Percentiles rank a stretch among this genome's conserved stretches.
Evolutionary conservation across 257 asterid genomes (phyloP).

Genomic region (Nyctanthes arbortristis): DNA sequence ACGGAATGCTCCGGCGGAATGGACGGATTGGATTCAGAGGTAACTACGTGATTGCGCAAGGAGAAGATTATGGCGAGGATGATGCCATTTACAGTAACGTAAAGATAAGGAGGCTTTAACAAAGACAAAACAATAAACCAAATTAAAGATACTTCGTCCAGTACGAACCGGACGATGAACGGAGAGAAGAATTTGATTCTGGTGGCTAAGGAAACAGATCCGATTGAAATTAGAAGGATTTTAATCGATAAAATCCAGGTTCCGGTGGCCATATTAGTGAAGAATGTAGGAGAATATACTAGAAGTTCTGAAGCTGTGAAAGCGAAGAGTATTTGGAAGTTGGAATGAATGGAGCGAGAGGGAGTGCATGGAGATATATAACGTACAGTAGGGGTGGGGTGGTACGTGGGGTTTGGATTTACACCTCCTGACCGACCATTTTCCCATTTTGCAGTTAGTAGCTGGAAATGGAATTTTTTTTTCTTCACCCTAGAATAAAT

Average conservation of each 20-base stretch:
- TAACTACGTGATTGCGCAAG: constrained; percentile 49
- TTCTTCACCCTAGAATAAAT: too few relatives aligned
- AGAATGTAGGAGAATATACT: too few relatives aligned
- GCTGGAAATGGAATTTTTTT: too few relatives aligned
- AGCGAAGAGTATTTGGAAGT: too few relatives aligned
- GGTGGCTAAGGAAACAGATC: constrained; percentile 47
- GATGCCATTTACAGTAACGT: constrained; percentile 66
- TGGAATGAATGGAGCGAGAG: too few relatives aligned
- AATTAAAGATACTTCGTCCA: constrained; percentile 36
- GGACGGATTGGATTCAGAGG: constrained; percentile 17
- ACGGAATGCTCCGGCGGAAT: constrained; percentile 26
- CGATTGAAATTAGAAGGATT: constrained; percentile 51
- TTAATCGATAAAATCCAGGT: constrained; percentile 47
- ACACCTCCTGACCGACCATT: too few relatives aligned
- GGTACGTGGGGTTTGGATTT: too few relatives aligned
- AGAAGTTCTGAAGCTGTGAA: too few relatives aligned
- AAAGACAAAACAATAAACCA: constrained; percentile 42
- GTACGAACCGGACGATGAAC: constrained; percentile 1
- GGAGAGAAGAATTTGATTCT: constrained; percentile 46
- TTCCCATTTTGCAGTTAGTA: too few relatives aligned
- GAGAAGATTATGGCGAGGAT: constrained; percentile 64
- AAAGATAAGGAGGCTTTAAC: constrained; percentile 76
- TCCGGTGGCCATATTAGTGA: too few relatives aligned
- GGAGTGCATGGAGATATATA: too few relatives aligned
- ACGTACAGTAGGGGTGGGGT: too few relatives aligned